phyloP scores from a whole-genome alignment of 768 basidiomycete genomes.

The Russula brevipes region DNA sequence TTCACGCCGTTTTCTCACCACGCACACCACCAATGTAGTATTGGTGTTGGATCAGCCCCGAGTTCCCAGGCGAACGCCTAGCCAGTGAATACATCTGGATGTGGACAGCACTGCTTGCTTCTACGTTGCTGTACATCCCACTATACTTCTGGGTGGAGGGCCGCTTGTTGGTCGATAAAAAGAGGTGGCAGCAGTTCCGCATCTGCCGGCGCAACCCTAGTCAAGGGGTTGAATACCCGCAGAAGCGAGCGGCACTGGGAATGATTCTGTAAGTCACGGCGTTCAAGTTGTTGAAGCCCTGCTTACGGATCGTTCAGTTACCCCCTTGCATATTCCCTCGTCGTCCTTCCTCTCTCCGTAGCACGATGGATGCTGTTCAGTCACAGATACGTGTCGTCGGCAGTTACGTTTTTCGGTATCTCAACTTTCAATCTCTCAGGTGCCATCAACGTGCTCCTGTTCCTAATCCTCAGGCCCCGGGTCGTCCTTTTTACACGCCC shows the following conservation, averaged over 20 bases:
- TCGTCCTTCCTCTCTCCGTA: constrained; percentile 39
- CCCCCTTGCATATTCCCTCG: constrained; percentile 35
- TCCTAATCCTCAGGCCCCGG: constrained; percentile 35
- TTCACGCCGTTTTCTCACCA: background rate
- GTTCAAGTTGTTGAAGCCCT: background rate
- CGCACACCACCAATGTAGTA: constrained; percentile 25
- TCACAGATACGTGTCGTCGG: constrained; percentile 26
- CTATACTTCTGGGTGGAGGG: constrained; percentile 38
- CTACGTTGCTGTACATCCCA: constrained; percentile 34
- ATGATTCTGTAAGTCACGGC: constrained; percentile 30
- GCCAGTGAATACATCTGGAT: constrained; percentile 45
- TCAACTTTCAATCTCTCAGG: constrained; percentile 39
- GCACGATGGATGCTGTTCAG: constrained; percentile 38
- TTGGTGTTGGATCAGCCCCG: constrained; percentile 43
- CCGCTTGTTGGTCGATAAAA: constrained; percentile 32
- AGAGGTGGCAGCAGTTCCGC: constrained; percentile 35
- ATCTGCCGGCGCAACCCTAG: constrained; percentile 4
- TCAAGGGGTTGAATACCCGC: background rate
- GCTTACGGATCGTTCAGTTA: constrained; percentile 27
- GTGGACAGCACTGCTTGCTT: constrained; percentile 38
- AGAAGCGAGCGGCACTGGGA: constrained; percentile 12
- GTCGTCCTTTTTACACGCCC: constrained; percentile 32
- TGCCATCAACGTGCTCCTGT: constrained; percentile 37
- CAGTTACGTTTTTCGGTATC: constrained; percentile 34
- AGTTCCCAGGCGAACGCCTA: constrained; percentile 33